These are phyloP conservation scores for Microbotryum scabiosae DNA, from an alignment of 1,284 basidiomycete genomes.

Conservation along the genomic window DNA sequence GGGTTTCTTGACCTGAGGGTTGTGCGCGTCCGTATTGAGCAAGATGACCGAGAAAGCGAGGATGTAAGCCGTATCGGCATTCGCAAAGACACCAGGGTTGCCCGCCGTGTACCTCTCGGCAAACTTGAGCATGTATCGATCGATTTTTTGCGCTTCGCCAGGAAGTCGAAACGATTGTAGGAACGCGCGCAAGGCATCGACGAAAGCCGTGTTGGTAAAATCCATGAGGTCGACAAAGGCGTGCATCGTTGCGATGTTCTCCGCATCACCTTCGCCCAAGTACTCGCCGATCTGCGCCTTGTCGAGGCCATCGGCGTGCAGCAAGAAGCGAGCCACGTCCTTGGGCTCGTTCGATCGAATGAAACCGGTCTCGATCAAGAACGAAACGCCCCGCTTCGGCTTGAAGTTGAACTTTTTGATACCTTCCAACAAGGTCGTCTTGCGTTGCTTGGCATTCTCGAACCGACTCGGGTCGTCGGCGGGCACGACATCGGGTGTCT, in stretches of 20 bases:
- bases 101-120: slow-evolving; percentile 86
- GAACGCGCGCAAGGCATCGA: slow-evolving; percentile 77
- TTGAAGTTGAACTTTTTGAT: slow-evolving; percentile 99
- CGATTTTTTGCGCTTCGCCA: slow-evolving; percentile 93
- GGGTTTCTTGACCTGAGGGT: slow-evolving; percentile 75
- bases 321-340: slow-evolving; percentile 79
- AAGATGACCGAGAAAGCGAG: slow-evolving; percentile 87
- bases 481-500: slow-evolving; percentile 57
- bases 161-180: slow-evolving; percentile 90
- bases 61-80: slow-evolving; percentile 78
- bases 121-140: slow-evolving; percentile 97
- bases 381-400: slow-evolving; percentile 86
- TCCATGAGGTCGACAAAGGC: slow-evolving; percentile 87
- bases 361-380: slow-evolving; percentile 80
- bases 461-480: slow-evolving; percentile 86
- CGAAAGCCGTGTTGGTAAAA: slow-evolving; percentile 68
- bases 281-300: slow-evolving; percentile 98
- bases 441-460: slow-evolving; percentile 93
- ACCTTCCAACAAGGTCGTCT: slow-evolving; percentile 89
- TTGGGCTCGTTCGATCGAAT: slow-evolving; percentile 65
- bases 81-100: slow-evolving; percentile 72
- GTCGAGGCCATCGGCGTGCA: slow-evolving; percentile 83
- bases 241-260: slow-evolving; percentile 87
- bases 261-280: slow-evolving; percentile 83
- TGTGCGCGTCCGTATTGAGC: slow-evolving; percentile 93